Base-by-base conservation (phyloP, 2,329 filamentous ascomycete species). In the Penicillium verrucosum region DNA sequence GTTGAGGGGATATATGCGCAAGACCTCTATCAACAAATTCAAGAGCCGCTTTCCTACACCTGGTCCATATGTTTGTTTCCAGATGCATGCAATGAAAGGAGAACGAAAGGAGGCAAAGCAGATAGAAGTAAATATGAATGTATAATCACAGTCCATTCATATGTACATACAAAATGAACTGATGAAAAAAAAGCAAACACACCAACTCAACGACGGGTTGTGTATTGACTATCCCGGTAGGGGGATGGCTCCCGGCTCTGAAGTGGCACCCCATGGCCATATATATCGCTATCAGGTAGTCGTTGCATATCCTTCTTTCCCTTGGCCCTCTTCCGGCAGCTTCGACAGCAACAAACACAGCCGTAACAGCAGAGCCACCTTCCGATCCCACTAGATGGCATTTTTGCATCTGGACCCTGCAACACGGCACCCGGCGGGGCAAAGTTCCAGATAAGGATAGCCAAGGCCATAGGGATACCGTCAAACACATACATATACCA, bases 401-500 rank as follows among this genome's bases (percentile, higher is more conserved):
- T 54, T 9, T 40, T 38, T 2, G 51, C 36, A 16, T 48, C 51
- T 2, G 51, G 51, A 2, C 51, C 51, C 27, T 48, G 25, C n/a
- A 54, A 10, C 3, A 54, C 43, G 3, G 51, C 51, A 4, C 51
- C 51, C 1, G 51, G 51, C 12, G 51, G 51, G 9, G 36, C 51
- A 16, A 54, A 9, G 36, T 54, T 54, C 40, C 77, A 69, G 10
- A 72, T 54, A 0, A 71, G 37, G 9, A 76, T 57, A 1, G 73
- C 73, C 6, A 73, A 23, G 9, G 74, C 60, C 75, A 79, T 79
- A 0, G 75, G 75, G 6, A 69, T 57, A 0, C 70, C 70, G 57
- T 78, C 76, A 12, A 78, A 69, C 21, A 65, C 67, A 36, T 78
- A 75, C 46, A 78, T 70, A 3, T 67, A 71, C 9, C 75, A 66